These are phyloP conservation scores for Hydnum rufescens DNA, from an alignment of 768 basidiomycete genomes.

Conservation along the genomic window DNA sequence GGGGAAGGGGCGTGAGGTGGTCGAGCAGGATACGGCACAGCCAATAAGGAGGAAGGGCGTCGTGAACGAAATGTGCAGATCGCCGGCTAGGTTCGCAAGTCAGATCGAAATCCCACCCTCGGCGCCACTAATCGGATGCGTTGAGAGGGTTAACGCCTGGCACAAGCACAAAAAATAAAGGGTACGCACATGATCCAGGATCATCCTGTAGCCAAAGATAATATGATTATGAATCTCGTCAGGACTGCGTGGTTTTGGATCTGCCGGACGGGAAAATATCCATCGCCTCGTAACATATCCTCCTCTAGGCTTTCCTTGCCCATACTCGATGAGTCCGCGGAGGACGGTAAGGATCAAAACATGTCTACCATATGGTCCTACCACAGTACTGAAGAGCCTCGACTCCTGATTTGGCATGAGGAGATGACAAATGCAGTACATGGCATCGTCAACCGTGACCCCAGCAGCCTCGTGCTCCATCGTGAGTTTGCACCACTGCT, in stretches of 20 bases:
- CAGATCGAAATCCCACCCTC: constrained; percentile 23
- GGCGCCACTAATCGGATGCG: constrained; percentile 17
- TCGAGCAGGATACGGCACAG: constrained; percentile 19
- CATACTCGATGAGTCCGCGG: constrained; percentile 19
- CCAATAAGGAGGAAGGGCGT: constrained; percentile 24
- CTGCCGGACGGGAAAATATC: constrained; percentile 5
- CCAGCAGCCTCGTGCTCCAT: constrained; percentile 6
- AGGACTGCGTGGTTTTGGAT: constrained; percentile 7
- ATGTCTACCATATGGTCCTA: constrained; percentile 20
- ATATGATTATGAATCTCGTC: constrained; percentile 13
- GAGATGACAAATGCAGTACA: background rate
- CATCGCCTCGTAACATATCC: constrained; percentile 9
- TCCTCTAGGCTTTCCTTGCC: constrained; percentile 16
- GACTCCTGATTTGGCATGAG: too few species aligned
- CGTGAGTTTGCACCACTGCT: constrained; percentile 17
- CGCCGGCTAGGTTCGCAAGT: constrained; percentile 12
- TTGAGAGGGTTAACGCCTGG: constrained; percentile 3
- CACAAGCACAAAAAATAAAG: background rate
- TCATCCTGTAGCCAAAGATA: constrained; percentile 15
- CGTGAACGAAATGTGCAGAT: constrained; percentile 8
- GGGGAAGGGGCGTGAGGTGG: constrained; percentile 11
- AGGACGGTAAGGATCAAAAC: constrained; percentile 19
- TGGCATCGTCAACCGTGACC: background rate
- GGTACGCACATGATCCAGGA: constrained; percentile 13
- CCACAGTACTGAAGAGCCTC: constrained; percentile 10